phyloP scores from a whole-genome alignment of 768 basidiomycete genomes.

The Dioszegia hungarica region DNA sequence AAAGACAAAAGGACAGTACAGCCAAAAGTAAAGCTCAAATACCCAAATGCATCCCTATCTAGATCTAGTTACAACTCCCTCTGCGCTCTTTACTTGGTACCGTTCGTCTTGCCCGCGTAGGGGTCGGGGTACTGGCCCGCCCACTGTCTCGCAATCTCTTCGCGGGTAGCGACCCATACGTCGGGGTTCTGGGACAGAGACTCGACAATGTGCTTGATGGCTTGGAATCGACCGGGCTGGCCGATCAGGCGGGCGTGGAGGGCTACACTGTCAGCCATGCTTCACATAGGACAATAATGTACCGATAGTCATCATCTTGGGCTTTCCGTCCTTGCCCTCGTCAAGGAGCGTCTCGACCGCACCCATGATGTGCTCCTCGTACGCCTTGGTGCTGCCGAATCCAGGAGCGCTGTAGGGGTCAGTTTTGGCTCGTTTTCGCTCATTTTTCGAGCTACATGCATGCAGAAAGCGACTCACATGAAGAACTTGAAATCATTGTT shows the following conservation, averaged over 20 bases:
- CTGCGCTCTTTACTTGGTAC: too few species aligned
- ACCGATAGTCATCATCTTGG: constrained; percentile 11
- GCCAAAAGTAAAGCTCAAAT: too few species aligned
- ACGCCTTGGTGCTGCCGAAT: constrained; percentile 4
- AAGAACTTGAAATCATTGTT: constrained; percentile 17
- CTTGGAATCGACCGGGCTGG: constrained; percentile 12
- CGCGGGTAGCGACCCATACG: constrained; percentile 15
- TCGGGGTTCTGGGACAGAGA: constrained; percentile 2
- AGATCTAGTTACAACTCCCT: too few species aligned
- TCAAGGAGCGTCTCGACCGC: constrained; percentile 2
- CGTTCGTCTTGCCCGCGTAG: background rate
- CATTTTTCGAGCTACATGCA: too few species aligned
- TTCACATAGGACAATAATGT: background rate
- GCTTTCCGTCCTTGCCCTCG: constrained; percentile 3
- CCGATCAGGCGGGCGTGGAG: constrained; percentile 11
- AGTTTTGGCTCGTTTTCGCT: background rate
- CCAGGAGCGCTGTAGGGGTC: background rate
- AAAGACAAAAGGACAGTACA: background rate
- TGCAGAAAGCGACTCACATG: constrained; percentile 1
- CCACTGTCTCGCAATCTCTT: constrained; percentile 16
- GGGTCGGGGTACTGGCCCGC: constrained; percentile 11
- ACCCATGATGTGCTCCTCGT: constrained; percentile 7
- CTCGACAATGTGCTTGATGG: constrained; percentile 9
- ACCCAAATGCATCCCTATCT: background rate
- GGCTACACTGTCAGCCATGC: background rate